Evolutionary conservation across 2,329 filamentous ascomycete species (phyloP).

Genomic region (Thielaviopsis musarum): DNA sequence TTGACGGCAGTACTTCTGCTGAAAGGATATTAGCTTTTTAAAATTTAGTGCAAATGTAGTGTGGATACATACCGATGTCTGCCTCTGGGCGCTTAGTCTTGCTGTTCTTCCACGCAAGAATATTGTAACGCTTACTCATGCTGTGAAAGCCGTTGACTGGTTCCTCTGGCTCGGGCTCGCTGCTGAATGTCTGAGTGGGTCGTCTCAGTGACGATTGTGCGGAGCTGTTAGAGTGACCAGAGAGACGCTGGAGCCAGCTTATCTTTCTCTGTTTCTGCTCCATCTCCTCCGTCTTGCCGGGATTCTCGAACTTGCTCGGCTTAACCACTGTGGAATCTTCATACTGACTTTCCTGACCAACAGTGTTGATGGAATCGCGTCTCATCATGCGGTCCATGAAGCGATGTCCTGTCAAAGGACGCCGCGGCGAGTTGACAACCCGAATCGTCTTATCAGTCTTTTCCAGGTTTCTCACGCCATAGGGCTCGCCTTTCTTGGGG

Average conservation of each 20-base stretch:
- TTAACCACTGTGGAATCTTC: slow-evolving; percentile 1
- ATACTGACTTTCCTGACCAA: not conserved
- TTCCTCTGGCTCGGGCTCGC: not conserved
- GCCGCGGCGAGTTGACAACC: slow-evolving; percentile 32
- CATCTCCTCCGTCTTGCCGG: slow-evolving; percentile 17
- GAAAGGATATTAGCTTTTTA: not conserved
- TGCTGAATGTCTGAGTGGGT: not conserved
- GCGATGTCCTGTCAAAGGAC: slow-evolving; percentile 6
- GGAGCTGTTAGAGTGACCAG: slow-evolving; percentile 7
- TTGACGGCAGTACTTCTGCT: not conserved
- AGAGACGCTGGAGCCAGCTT: slow-evolving; percentile 33
- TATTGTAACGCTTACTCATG: slow-evolving; percentile 36
- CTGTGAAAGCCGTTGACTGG: slow-evolving; percentile 1
- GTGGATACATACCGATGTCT: not conserved
- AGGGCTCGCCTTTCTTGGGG: slow-evolving; percentile 12
- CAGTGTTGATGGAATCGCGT: slow-evolving; percentile 1
- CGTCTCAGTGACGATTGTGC: not conserved
- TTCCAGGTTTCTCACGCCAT: slow-evolving; percentile 28
- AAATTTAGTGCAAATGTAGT: not conserved
- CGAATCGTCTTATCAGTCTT: slow-evolving; percentile 35
- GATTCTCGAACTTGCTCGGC: not conserved
- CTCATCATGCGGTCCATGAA: slow-evolving; percentile 10
- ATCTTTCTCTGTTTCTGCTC: slow-evolving; percentile 24
- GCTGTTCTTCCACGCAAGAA: slow-evolving; percentile 38
- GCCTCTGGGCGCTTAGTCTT: slow-evolving; percentile 17